These are phyloP conservation scores for Xerophyta viscosa DNA, from an alignment of 106 monocot species.

Conservation along the genomic window DNA sequence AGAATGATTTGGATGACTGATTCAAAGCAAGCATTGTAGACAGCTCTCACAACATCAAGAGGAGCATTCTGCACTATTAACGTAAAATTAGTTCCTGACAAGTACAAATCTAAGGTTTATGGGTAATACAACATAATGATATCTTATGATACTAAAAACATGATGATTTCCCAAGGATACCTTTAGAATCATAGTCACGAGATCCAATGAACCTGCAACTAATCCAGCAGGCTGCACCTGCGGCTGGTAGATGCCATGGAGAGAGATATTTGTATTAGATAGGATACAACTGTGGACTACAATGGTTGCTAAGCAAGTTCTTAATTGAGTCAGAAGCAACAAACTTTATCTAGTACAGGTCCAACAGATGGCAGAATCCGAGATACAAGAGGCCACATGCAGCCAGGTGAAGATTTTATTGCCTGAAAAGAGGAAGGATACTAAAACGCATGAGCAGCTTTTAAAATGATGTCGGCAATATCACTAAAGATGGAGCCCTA, in stretches of 20 bases:
- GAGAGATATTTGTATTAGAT: too few relatives aligned
- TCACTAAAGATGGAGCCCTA: too few relatives aligned
- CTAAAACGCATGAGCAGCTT: background rate
- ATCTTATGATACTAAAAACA: too few relatives aligned
- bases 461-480: too few relatives aligned
- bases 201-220: conserved; percentile 89
- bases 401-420: conserved; percentile 93
- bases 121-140: too few relatives aligned
- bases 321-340: conserved; percentile 2
- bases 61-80: conserved; percentile 53
- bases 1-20: conserved; percentile 53
- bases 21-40: conserved; percentile 75
- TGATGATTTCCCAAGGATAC: conserved; percentile 22
- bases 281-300: too few relatives aligned
- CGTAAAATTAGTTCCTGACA: too few relatives aligned
- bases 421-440: conserved; percentile 72
- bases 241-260: conserved; percentile 34
- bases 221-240: conserved; percentile 56
- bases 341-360: conserved; percentile 62
- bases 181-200: conserved; percentile 85
- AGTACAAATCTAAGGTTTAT: too few relatives aligned
- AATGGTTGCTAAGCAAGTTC: too few relatives aligned
- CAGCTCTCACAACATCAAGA: conserved; percentile 53
- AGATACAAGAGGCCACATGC: conserved; percentile 56
- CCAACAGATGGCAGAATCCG: conserved; percentile 76